Percentiles rank a stretch among this genome's conserved stretches.
Conservation (phyloP, 352 stramenopile species). For the Aphanomyces stellatus region DNA sequence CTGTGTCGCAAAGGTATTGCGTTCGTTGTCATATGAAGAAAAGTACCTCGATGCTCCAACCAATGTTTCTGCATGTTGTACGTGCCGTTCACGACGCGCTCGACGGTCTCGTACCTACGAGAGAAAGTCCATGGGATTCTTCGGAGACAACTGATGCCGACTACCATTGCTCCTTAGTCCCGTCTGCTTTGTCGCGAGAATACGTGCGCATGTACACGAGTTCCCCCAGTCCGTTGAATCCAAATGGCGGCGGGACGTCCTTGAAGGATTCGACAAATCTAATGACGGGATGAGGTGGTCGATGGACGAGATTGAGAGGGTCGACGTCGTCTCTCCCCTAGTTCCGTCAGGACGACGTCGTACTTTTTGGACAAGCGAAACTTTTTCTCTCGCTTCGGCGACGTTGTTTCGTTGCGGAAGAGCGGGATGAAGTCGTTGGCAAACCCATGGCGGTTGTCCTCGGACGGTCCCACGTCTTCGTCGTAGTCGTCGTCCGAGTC, state of each 20-base stretch:
- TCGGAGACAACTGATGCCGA: too few species aligned
- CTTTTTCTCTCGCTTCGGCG: slow-evolving; percentile 1
- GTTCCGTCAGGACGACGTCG: background rate
- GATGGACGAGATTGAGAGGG: background rate
- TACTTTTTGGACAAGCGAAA: slow-evolving; percentile 12
- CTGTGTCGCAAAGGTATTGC: slow-evolving; percentile 19
- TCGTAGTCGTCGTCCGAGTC: background rate
- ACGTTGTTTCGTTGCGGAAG: background rate
- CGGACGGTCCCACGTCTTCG: background rate
- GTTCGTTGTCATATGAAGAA: slow-evolving; percentile 4
- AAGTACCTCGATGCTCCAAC: slow-evolving; percentile 28
- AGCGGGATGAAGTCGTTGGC: slow-evolving; percentile 6
- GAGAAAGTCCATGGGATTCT: too few species aligned
- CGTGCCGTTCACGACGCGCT: slow-evolving; percentile 90
- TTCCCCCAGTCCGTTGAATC: slow-evolving; percentile 91
- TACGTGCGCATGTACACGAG: slow-evolving; percentile 91
- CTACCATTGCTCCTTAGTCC: slow-evolving; percentile 78
- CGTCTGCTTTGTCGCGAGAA: slow-evolving; percentile 71
- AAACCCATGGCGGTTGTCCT: slow-evolving; percentile 1
- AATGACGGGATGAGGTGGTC: background rate
- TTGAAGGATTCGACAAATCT: slow-evolving; percentile 51
- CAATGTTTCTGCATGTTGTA: slow-evolving; percentile 91
- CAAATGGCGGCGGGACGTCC: slow-evolving; percentile 61
- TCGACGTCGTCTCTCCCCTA: too few species aligned
- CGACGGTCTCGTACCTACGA: slow-evolving; percentile 67